phyloP scores from a whole-genome alignment of 2,329 filamentous ascomycete species.

The Colletotrichum neosansevieriae region DNA sequence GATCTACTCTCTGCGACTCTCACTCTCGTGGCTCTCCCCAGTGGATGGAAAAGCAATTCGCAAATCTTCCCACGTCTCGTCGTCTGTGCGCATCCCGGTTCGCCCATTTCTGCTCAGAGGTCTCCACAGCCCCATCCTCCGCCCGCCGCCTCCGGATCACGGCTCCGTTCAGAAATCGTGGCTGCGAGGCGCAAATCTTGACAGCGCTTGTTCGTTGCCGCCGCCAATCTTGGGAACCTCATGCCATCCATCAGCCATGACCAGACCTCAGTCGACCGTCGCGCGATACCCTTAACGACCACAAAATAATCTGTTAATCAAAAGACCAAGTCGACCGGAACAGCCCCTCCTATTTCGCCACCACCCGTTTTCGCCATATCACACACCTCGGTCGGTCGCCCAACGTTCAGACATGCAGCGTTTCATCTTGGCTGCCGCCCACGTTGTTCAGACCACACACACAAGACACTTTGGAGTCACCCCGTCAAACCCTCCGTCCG shows the following conservation, averaged over 20 bases:
- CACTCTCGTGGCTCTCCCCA: neutral
- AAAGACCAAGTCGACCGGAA: no score
- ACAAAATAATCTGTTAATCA: neutral
- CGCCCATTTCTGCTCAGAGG: neutral
- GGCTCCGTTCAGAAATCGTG: slow-evolving; percentile 24
- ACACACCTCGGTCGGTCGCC: slow-evolving; percentile 19
- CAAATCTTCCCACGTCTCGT: slow-evolving; percentile 23
- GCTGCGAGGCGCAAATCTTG: slow-evolving; percentile 18
- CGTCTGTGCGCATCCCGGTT: slow-evolving; percentile 35
- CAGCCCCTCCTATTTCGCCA: slow-evolving; percentile 20
- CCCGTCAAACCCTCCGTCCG: slow-evolving; percentile 13
- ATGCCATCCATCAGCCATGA: neutral
- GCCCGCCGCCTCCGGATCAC: slow-evolving; percentile 14
- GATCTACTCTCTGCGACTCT: neutral
- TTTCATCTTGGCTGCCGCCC: slow-evolving; percentile 34
- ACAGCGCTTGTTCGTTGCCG: slow-evolving; percentile 21
- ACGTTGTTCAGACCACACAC: slow-evolving; percentile 33
- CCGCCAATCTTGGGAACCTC: slow-evolving; percentile 5
- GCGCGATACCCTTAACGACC: neutral
- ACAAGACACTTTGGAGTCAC: neutral
- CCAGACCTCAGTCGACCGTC: neutral
- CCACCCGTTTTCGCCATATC: slow-evolving; percentile 8
- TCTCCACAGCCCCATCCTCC: slow-evolving; percentile 14
- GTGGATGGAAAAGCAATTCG: slow-evolving; percentile 5
- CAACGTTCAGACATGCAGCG: slow-evolving; percentile 37